Evolutionary conservation across 139 green algal genomes (phyloP).

Genomic region (Chlorella sorokiniana): DNA sequence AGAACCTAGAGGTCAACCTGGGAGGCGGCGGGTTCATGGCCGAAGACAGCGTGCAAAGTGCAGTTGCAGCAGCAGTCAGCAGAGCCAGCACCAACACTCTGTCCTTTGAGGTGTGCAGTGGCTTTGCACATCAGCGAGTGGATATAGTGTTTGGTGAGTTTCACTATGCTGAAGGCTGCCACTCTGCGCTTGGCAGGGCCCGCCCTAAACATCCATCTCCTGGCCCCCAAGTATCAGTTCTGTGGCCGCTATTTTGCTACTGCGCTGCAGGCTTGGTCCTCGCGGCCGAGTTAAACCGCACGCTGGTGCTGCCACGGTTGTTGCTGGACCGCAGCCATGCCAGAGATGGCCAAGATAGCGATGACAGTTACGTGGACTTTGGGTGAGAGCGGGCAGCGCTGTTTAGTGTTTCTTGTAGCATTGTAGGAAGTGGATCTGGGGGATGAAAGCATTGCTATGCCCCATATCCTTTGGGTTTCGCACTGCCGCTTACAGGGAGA

Average conservation of each 20-base stretch:
- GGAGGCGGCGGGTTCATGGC: not conserved
- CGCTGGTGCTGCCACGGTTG: conserved; percentile 42
- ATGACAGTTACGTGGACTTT: not conserved
- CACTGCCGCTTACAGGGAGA: not conserved
- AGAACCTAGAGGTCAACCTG: not conserved
- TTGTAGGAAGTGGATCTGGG: not conserved
- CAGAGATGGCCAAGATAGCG: not conserved
- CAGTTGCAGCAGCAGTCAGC: not conserved
- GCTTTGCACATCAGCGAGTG: conserved; percentile 56
- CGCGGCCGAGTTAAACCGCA: conserved; percentile 18
- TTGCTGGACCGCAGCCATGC: conserved; percentile 38
- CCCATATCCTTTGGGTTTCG: conserved; percentile 1
- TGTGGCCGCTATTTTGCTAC: too few relatives aligned
- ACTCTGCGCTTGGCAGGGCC: too few relatives aligned
- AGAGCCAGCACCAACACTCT: too few relatives aligned
- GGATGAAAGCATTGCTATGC: not conserved
- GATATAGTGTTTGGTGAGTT: conserved; percentile 40
- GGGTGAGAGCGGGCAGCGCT: not conserved
- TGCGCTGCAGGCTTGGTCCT: conserved; percentile 40
- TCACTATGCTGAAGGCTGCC: too few relatives aligned
- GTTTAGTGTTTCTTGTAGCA: not conserved
- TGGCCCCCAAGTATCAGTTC: too few relatives aligned
- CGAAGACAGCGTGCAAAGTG: not conserved
- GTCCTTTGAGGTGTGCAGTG: conserved; percentile 48
- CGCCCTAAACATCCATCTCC: too few relatives aligned